Base-by-base conservation (phyloP, 2,329 filamentous ascomycete genomes). In the Lasiodiplodia hormozganensis region DNA sequence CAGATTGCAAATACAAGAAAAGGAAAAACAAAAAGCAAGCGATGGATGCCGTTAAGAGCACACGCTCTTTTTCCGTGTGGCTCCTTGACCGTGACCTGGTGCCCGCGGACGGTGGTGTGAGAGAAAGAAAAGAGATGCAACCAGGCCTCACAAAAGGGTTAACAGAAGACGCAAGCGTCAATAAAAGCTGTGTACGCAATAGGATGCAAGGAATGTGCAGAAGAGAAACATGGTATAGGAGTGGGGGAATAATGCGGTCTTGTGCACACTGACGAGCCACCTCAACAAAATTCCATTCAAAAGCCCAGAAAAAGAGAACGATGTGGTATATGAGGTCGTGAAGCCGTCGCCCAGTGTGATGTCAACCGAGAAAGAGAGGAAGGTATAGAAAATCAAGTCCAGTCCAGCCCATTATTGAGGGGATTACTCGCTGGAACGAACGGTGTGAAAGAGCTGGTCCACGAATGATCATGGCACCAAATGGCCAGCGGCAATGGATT, bases 91-190 rank as follows among this genome's bases (percentile, higher is more conserved):
- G 47, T 31, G 60, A 16, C n/a, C n/a, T 52, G 47, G n/a, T 52
- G 28, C 51, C 31, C 12, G 47, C n/a, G 47, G 31, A 38, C 31
- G 31, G 12, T 21, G 31, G 16, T 52, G 11, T 10, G 31, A 62
- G 25, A 51, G 40, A 60, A 14, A 51, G 47, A 64, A 64, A 38
- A 51, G 60, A 38, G 14, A 34, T 52, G 60, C 60, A 52, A 31
- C 60, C 60, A 52, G 60, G 60, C 60, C 28, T 52, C 36, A 16
- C 18, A 16, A 14, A 6, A 16, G 14, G 8, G 11, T 62, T 47
- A 38, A 52, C n/a, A 64, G n/a, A 47, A 38, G 60, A 64, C 60
- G 60, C 60, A 64, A 31, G 60, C 60, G 60, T 64, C 60, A 64
- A 64, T 52, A 64, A 52, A 64, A 36, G 18, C 6, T 64, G 25